phyloP scores from a whole-genome alignment of 225 moss, liverwort and hornwort genomes.

The Pseudoscleropodium purum region DNA sequence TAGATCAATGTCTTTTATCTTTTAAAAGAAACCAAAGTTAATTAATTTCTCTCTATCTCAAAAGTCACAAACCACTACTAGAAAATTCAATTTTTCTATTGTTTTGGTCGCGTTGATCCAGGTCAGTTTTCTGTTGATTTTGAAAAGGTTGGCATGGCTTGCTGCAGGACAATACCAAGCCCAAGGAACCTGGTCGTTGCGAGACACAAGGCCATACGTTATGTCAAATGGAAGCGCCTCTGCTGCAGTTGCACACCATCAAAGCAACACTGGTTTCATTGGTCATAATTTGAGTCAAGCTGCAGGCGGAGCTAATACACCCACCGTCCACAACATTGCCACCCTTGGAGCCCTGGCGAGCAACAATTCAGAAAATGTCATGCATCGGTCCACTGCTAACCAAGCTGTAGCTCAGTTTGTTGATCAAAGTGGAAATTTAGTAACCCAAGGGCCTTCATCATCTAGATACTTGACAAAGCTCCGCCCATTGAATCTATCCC shows the following conservation, averaged over 20 bases:
- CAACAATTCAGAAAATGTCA: too few species aligned
- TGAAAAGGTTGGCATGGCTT: background rate
- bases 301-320: background rate
- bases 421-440: background rate
- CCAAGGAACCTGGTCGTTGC: background rate
- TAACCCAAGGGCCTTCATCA: too few species aligned
- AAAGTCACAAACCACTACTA: background rate
- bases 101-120: too few species aligned
- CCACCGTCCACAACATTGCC: background rate
- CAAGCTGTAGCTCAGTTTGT: background rate
- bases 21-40: background rate
- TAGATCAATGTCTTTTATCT: background rate
- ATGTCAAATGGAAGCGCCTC: background rate
- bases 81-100: too few species aligned
- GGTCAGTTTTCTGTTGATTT: too few species aligned
- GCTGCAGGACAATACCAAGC: background rate
- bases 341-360: background rate
- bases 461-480: background rate
- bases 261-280: background rate
- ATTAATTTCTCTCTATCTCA: background rate
- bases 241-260: background rate
- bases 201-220: background rate
- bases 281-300: background rate
- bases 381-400: background rate
- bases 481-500: background rate